A percentile compares a stretch with the other conserved stretches of the same genome.
Conservation (phyloP, 352 stramenopile genomes). For the Phytophthora melonis region DNA sequence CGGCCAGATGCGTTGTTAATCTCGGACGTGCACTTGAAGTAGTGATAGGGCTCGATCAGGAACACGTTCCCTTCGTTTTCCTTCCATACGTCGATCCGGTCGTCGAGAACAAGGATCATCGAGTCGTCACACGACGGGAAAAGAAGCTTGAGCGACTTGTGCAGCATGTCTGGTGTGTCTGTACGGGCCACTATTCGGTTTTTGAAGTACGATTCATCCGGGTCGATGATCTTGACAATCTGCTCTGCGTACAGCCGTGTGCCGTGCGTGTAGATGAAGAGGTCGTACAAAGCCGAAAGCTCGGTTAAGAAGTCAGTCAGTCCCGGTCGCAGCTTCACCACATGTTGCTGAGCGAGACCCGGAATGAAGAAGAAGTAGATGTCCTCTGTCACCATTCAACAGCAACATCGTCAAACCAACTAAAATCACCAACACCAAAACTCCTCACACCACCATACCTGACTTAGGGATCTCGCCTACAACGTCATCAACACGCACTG, state of each 20-base stretch:
- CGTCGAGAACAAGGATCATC: slow-evolving; percentile 89
- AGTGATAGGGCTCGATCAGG: slow-evolving; percentile 87
- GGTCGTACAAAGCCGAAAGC: slow-evolving; percentile 88
- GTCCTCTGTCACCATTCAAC: slow-evolving; percentile 54
- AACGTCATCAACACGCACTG: slow-evolving; percentile 82
- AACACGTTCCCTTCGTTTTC: slow-evolving; percentile 90
- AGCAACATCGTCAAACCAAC: slow-evolving; percentile 10
- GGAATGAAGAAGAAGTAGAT: slow-evolving; percentile 84
- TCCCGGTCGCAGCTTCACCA: slow-evolving; percentile 94
- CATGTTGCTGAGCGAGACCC: slow-evolving; percentile 85
- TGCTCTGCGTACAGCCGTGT: slow-evolving; percentile 95
- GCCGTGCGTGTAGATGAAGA: slow-evolving; percentile 97
- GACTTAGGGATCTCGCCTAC: slow-evolving; percentile 61
- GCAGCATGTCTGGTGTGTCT: slow-evolving; percentile 86
- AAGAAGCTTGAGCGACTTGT: slow-evolving; percentile 90
- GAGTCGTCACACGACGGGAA: slow-evolving; percentile 89
- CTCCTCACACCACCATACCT: slow-evolving; percentile 40
- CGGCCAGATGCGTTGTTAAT: slow-evolving; percentile 86
- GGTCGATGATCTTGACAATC: slow-evolving; percentile 94
- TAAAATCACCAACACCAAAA: neutral
- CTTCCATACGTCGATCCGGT: slow-evolving; percentile 90
- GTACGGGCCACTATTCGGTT: slow-evolving; percentile 89
- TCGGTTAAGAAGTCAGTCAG: slow-evolving; percentile 90
- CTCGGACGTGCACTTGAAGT: slow-evolving; percentile 83
- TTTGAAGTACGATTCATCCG: slow-evolving; percentile 81